Conservation (phyloP, 371 early-diverging fungal species). For the Sporodiniella umbellata region DNA sequence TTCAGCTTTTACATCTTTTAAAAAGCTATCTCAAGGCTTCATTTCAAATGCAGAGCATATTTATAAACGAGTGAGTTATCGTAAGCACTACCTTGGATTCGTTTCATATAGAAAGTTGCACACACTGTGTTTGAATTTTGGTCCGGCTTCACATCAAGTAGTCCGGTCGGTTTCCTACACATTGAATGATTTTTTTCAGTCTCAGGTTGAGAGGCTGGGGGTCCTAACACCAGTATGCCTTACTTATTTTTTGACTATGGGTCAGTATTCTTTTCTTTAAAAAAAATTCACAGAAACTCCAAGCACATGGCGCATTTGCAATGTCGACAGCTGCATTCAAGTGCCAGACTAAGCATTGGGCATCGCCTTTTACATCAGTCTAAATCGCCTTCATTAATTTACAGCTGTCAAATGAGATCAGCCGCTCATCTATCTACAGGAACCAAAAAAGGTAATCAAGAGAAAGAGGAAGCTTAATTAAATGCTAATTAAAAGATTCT, state of each 20-base stretch:
- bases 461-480: background rate
- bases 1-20: too few relatives aligned
- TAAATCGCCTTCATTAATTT: slow-evolving; percentile 14
- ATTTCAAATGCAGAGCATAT: too few relatives aligned
- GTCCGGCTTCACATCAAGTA: too few relatives aligned
- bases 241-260: too few relatives aligned
- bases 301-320: slow-evolving; percentile 29
- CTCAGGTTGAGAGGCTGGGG: slow-evolving; percentile 1
- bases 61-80: too few relatives aligned
- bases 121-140: too few relatives aligned
- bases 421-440: slow-evolving; percentile 7
- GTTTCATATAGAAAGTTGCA: too few relatives aligned
- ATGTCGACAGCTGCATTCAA: slow-evolving; percentile 37
- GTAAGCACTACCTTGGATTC: too few relatives aligned
- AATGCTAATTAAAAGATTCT: background rate
- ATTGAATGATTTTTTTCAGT: background rate
- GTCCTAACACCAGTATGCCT: background rate
- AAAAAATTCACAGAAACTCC: background rate
- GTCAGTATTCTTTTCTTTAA: background rate
- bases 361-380: slow-evolving; percentile 28
- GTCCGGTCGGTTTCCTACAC: too few relatives aligned
- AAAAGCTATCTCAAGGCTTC: too few relatives aligned
- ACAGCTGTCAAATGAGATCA: slow-evolving; percentile 15
- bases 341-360: slow-evolving; percentile 17
- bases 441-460: slow-evolving; percentile 11